These are phyloP conservation scores for Solanum piurae DNA, from an alignment of 257 asterid species.

Conservation along the genomic window DNA sequence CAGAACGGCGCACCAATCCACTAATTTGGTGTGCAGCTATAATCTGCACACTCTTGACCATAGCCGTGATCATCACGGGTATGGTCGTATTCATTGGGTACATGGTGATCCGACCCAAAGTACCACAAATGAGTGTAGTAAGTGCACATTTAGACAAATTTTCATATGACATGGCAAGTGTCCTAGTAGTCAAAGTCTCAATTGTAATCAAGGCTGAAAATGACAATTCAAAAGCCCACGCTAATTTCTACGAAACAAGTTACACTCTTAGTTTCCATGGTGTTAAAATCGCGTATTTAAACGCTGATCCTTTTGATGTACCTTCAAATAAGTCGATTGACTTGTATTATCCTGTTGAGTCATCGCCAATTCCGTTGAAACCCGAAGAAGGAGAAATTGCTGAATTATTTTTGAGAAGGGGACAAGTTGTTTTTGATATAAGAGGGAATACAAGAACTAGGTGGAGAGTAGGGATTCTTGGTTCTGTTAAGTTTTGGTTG, in stretches of 20 bases:
- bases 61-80: constrained; percentile 58
- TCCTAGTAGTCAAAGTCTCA: constrained; percentile 38
- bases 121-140: constrained; percentile 39
- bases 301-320: constrained; percentile 29
- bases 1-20: constrained; percentile 45
- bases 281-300: constrained; percentile 30
- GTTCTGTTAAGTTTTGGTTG: constrained; percentile 63
- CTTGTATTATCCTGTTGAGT: constrained; percentile 32
- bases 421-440: constrained; percentile 24
- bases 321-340: constrained; percentile 28
- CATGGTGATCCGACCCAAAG: constrained; percentile 45
- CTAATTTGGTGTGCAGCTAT: constrained; percentile 59
- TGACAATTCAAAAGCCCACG: constrained; percentile 43
- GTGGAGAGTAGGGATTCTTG: constrained; percentile 59
- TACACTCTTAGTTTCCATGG: constrained; percentile 39
- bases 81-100: constrained; percentile 51
- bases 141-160: constrained; percentile 52
- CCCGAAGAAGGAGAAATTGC: constrained; percentile 36
- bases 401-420: constrained; percentile 16
- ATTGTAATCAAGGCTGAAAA: constrained; percentile 42
- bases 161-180: constrained; percentile 40
- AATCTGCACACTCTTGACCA: constrained; percentile 49
- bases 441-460: constrained; percentile 54
- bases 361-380: constrained; percentile 47
- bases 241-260: constrained; percentile 31